Evolutionary conservation across 1,284 basidiomycete genomes (phyloP), one percentile per base, ranked within the genome.

Genomic region (Ustilago vetiveriae): DNA sequence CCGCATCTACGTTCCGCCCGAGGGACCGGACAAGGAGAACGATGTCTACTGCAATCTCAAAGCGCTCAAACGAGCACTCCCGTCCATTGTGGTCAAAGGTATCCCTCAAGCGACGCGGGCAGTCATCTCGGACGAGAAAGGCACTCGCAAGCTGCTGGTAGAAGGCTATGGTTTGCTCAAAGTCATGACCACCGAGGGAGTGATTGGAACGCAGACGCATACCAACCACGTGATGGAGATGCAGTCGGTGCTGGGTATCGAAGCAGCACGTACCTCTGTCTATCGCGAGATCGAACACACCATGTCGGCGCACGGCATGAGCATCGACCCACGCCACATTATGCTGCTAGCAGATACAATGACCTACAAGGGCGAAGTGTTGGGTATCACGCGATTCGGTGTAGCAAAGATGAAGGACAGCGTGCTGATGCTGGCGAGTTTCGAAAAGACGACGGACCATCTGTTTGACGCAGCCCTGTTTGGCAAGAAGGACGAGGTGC

Each of bases 371-470:
- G 96, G 96, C 51, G 95, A 98, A 83, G 94, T 99, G 6, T 85
- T 99, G 51, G 96, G 96, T 53, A 98, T 99, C 83, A 99, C 96
- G 9, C 90, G 96, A 21, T 98, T 98, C 84, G 96, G 96, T 82
- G 95, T 99, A n/a, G 93, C 95, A 22, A 98, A 98, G 85, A 98
- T 98, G 93, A 98, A 98, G 84, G 96, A 99, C 84, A 97, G 93
- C 76, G 94, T 98, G 17, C 87, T 98, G 75, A 99, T 98, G 96
- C 86, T 98, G 78, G 96, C 96, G 10, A 96, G 93, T 27, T 99
- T 99, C 83, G 96, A 99, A 84, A 98, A 98, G 85, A 98, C 96
- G 24, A 98, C 96, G 11, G 96, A 98, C 84, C 96, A 98, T 83
- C 84, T 99, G 65, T 99, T 99, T 83, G 94, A 99, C 79, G 96